Base-by-base conservation (phyloP, 129 eudicot genomes). In the Tanacetum coccineum region DNA sequence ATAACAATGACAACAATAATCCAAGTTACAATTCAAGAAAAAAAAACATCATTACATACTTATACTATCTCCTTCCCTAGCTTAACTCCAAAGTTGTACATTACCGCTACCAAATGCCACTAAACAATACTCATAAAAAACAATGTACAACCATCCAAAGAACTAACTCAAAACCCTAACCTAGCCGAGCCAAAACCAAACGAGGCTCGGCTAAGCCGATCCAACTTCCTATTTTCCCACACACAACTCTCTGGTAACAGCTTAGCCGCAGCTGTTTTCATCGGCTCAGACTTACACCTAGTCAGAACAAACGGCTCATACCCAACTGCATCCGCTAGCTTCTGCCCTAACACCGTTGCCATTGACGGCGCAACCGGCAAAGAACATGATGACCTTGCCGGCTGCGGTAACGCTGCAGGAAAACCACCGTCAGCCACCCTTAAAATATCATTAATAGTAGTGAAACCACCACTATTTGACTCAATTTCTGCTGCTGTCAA, bases 201-300 rank as follows among this genome's bases (percentile, higher is more conserved):
- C 9, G 40, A 59, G 49, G 83, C 87, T 57, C 80, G 71, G 44
- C 95, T 50, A 66, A 82, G 87, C 73, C 87, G 91, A 79, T 93
- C 92, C 49, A 82, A 63, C 78, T 81, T 86, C 83, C 96, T 75
- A 48, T 79, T 85, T 61, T 90, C 89, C 95, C 96, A 83, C 47
- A 79, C 84, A 72, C 96, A 89, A 20, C 79, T 78, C 64, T 87
- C 95, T 28, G 90, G 85, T 64, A 77, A 48, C 3, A 88, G 78
- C 86, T 88, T 84, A 21, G 95, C 79, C 62, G 88, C 96, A 57
- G 80, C 80, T 68, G 92, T 84, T 64, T 88, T 89, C 83, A 86
- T 84, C 63, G 99, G 99, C 83, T 82, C 99, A 25, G 99, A 94
- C 87, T 94, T 94, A 70, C 99, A 94, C 75, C 99, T 62, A 1